Conservation (phyloP, 83 land plant species). For the Picea abies region DNA sequence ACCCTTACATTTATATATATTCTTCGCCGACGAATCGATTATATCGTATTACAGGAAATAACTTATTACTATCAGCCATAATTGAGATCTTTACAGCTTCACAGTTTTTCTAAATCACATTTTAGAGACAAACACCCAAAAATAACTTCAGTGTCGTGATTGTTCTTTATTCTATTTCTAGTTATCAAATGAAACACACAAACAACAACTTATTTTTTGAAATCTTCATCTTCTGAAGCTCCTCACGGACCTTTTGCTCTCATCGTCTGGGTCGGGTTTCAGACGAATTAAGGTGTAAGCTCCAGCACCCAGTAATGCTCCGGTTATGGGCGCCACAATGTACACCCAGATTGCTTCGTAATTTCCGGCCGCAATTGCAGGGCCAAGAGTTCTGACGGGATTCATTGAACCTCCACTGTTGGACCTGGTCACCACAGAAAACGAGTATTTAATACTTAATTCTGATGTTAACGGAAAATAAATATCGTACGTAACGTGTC, state of each 20-base stretch:
- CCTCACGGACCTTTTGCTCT: neutral
- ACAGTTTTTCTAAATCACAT: too few relatives aligned
- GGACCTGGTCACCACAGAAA: slow-evolving; percentile 26
- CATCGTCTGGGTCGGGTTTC: neutral
- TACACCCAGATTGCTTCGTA: slow-evolving; percentile 52
- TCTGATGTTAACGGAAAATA: neutral
- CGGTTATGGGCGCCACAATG: slow-evolving; percentile 19
- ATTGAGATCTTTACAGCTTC: too few relatives aligned
- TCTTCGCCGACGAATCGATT: too few relatives aligned
- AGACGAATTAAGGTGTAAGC: neutral
- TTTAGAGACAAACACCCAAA: too few relatives aligned
- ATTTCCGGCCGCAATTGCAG: slow-evolving; percentile 62
- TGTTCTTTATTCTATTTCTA: too few relatives aligned
- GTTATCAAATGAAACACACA: too few relatives aligned
- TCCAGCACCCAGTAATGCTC: slow-evolving; percentile 37
- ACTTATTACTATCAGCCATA: too few relatives aligned
- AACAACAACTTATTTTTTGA: too few relatives aligned
- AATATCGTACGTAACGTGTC: neutral
- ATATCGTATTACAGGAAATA: too few relatives aligned
- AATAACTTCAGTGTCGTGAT: too few relatives aligned
- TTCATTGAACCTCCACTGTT: slow-evolving; percentile 65
- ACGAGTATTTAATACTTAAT: too few relatives aligned
- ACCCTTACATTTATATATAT: too few relatives aligned
- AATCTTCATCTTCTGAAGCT: slow-evolving; percentile 8
- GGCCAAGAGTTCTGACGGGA: slow-evolving; percentile 64